Evolutionary conservation across 1,139 yeast species (phyloP), one percentile per base, ranked within the genome.

Genomic region (Spathaspora sp.): DNA sequence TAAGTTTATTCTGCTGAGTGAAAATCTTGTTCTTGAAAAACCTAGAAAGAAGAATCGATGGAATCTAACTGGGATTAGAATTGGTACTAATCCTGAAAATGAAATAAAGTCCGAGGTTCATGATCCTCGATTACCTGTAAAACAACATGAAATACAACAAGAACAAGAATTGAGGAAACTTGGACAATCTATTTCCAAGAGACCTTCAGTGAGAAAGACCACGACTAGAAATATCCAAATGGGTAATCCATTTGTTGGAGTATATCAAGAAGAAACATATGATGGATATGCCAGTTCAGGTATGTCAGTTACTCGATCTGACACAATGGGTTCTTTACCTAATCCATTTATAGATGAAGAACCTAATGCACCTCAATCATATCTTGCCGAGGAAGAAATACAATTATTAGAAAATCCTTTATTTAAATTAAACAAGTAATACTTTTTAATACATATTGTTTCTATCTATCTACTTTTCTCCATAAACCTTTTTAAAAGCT

Each of bases 401-500:
- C 55, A 58, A 38, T 56, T 59, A 26, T 56, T 67, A 50, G 67
- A 67, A 41, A 42, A 47, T 37, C 49, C 41, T 31, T 39, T 47
- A 51, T 49, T 49, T 37, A 27, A 26, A n/a, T 15, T 47, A 4
- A 16, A 36, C 7, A 16, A 23, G 3, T 10, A 10, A 13, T 34
- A 34, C 11, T 40, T 27, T 31, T 23, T 27, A 29, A 40, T 31
- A 31, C 23, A 53, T 11, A 39, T 6, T 13, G n/a, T 11, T 10
- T 41, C 24, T 33, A 41, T 11, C 17, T 34, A 34, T 37, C 25
- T 23, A 36, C 39, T 36, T 36, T 36, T 36, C 39, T 36, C 49
- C 64, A 51, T 60, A 82, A 42, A 81, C 84, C 42, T 60, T 65
- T 57, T 76, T 76, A 66, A 90, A 87, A 37, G 97, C 78, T 67